Base-by-base conservation (phyloP, 192 early-diverging fungal species). In the Linnemannia exigua region DNA sequence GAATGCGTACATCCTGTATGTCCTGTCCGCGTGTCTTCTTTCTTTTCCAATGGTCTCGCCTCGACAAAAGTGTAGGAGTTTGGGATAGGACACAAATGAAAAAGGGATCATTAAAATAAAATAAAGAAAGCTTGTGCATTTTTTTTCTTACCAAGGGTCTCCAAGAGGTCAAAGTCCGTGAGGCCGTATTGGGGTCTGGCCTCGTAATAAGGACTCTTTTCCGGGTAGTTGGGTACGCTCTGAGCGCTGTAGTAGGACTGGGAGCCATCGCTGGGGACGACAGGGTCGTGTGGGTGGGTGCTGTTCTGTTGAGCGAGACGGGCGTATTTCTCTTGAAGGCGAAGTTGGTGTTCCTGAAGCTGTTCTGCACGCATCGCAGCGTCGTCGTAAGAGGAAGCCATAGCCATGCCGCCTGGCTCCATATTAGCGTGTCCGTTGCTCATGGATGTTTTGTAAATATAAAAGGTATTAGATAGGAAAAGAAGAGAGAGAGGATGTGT, bases 111-210 rank as follows among this genome's bases (percentile, higher is more conserved):
- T n/a, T n/a, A n/a, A n/a, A n/a, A n/a, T n/a, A n/a, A n/a, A n/a
- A n/a, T n/a, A n/a, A n/a, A n/a, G n/a, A n/a, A 6, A 44, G 41
- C 41, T 44, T 71, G 70, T 37, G 12, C 46, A 14, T 16, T 22
- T 77, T 31, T 76, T 50, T 33, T 35, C 67, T 86, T 88, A 90
- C 90, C 90, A 37, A 91, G 77, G 50, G 90, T 91, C 71, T 91
- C 89, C 61, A 90, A 73, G n/a, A 91, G 75, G 44, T 91, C 84
- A 85, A 91, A 88, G 74, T 91, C 89, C 41, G 72, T 78, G 41
- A 91, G 75, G 37, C 86, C 89, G 74, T 83, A 83, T 47, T 72
- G 70, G n/a, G 81, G 76, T 19, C 48, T 54, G 33, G 81, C 81
- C 7, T 77, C 61, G 28, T 72, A 83, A 51, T 35, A 67, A 68